Evolutionary conservation across 805 yeast species (phyloP).

Genomic region (Saccharomyces kudriavzevii): DNA sequence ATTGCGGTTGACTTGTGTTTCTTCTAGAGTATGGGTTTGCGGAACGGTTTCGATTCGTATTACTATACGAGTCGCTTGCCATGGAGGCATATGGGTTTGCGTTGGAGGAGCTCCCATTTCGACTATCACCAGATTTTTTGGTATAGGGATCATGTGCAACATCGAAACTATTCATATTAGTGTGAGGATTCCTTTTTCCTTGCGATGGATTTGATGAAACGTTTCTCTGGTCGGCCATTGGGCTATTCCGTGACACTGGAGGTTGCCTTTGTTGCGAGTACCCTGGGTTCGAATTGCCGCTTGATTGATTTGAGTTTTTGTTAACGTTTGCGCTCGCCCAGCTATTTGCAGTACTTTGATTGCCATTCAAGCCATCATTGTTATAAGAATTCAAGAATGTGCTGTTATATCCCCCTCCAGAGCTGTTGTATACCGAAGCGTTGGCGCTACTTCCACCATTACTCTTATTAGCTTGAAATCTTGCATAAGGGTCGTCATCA

Average conservation of each 20-base stretch:
- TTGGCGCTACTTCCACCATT: not conserved
- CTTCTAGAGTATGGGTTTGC: slow-evolving; percentile 1
- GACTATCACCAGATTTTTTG: not conserved
- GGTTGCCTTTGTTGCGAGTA: not conserved
- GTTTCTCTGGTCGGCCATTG: not conserved
- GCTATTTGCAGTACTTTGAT: not conserved
- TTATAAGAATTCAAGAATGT: not conserved
- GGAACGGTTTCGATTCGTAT: not conserved
- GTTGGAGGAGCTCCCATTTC: slow-evolving; percentile 2
- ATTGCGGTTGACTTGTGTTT: not conserved
- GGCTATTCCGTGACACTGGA: not conserved
- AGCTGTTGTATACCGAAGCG: not conserved
- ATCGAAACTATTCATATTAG: slow-evolving; percentile 1
- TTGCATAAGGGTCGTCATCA: slow-evolving; percentile 3
- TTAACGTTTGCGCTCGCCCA: not conserved
- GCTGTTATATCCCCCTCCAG: not conserved
- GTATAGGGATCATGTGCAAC: not conserved
- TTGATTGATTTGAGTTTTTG: not conserved
- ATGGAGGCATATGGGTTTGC: slow-evolving; percentile 5
- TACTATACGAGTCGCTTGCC: not conserved
- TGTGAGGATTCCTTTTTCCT: slow-evolving; percentile 6
- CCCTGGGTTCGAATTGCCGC: not conserved
- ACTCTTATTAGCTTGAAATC: not conserved
- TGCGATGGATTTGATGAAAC: not conserved
- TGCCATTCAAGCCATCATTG: not conserved